Evolutionary conservation across 768 basidiomycete genomes (phyloP).

Genomic region (Pleurotus citrinopileatus): DNA sequence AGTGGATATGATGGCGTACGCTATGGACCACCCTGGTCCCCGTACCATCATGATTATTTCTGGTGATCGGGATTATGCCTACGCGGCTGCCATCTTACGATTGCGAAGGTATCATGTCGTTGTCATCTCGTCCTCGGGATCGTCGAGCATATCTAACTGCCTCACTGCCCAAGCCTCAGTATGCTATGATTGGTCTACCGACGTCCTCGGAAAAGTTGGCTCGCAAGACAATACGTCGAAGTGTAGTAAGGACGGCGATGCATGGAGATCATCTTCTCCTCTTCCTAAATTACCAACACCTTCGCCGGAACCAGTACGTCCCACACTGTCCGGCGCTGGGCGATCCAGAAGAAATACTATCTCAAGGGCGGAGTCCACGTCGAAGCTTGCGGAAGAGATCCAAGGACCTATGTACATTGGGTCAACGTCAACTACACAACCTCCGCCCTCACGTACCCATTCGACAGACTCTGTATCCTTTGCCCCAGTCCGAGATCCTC

Average conservation of each 20-base stretch:
- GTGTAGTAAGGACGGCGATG: conserved; percentile 1
- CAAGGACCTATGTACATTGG: background rate
- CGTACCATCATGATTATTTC: conserved; percentile 46
- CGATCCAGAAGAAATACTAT: background rate
- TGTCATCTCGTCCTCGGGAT: conserved; percentile 35
- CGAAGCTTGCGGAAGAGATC: background rate
- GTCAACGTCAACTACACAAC: background rate
- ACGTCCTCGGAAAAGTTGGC: conserved; percentile 27
- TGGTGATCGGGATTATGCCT: conserved; percentile 42
- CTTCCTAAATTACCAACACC: conserved; percentile 3
- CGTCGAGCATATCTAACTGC: conserved; percentile 32
- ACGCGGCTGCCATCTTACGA: conserved; percentile 38
- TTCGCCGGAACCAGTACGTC: conserved; percentile 3
- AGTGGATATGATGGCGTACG: conserved; percentile 28
- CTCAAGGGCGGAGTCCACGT: conserved; percentile 1
- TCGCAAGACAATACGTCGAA: background rate
- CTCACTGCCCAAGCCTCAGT: conserved; percentile 39
- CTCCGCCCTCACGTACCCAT: background rate
- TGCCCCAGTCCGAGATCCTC: background rate
- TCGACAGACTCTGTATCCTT: background rate
- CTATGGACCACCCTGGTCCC: conserved; percentile 41
- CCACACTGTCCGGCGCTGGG: background rate
- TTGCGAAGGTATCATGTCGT: conserved; percentile 35
- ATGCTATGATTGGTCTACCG: conserved; percentile 43
- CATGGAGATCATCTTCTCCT: background rate